Evolutionary conservation across 2,329 filamentous ascomycete species (phyloP).

Genomic region (Aspergillus sp.): DNA sequence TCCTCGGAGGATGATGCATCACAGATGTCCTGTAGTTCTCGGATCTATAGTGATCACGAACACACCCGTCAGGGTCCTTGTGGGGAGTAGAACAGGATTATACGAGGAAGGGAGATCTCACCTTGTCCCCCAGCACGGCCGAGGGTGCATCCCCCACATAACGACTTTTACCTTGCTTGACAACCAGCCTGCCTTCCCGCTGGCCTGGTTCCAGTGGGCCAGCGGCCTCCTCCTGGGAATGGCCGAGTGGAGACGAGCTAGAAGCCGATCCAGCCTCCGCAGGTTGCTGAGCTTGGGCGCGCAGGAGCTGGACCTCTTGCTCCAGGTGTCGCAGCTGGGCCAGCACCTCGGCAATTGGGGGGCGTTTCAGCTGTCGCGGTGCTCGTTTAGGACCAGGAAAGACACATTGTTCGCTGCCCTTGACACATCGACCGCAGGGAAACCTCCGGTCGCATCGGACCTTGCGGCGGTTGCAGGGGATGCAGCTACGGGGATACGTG

Average conservation of each 20-base stretch:
- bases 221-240: background rate
- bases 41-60: background rate
- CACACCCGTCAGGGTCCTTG: background rate
- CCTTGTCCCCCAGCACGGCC: constrained; percentile 20
- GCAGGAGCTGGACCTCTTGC: constrained; percentile 20
- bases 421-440: constrained; percentile 29
- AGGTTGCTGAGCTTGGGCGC: background rate
- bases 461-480: constrained; percentile 35
- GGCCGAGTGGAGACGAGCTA: background rate
- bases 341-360: constrained; percentile 21
- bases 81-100: background rate
- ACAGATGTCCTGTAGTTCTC: constrained; percentile 15
- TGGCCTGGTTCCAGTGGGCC: background rate
- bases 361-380: constrained; percentile 22
- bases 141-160: constrained; percentile 24
- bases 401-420: constrained; percentile 16
- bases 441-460: constrained; percentile 35
- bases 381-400: constrained; percentile 23
- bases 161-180: constrained; percentile 14
- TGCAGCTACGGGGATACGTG: constrained; percentile 25
- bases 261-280: background rate
- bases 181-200: constrained; percentile 4
- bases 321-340: constrained; percentile 21
- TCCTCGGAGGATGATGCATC: constrained; percentile 1
- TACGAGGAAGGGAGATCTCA: background rate